Evolutionary conservation across 179 eudicot genomes (phyloP), one percentile per base, ranked within the genome.

Genomic region (Beta corolliflora): DNA sequence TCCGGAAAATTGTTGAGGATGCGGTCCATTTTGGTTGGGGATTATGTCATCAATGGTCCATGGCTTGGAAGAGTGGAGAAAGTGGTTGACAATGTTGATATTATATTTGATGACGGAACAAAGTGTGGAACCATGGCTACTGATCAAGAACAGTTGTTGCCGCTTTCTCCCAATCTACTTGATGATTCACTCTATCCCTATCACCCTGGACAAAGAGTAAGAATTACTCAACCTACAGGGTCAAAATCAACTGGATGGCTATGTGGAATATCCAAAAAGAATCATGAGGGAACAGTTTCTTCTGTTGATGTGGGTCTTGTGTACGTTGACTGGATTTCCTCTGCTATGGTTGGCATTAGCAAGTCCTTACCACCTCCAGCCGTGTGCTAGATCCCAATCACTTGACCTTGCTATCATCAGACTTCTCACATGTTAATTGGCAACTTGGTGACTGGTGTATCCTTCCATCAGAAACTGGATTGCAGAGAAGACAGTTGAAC

Each of bases 361-460:
- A 79, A 77, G 70, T 45, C 67, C 53, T 71, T 85, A 65, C 69
- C 88, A 8, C 97, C 97, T 19, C 91, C 91, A 60, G 84, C 90
- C 36, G 76, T 77, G 45, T 81, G 79, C 97, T 89, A 68, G 85
- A 88, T 78, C 85, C 89, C 2, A 89, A 88, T 83, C 85, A 89
- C 72, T 81, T 97, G 83, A 92, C 91, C 68, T 15, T 87, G 55
- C 79, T 97, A 83, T 85, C 95, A 83, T 85, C 95, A 9, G 88
- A 90, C 84, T 91, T 88, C 82, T 70, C 91, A 52, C 92, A 93
- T 81, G 89, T 93, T 70, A 93, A 87, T 73, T 97, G 98, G 98
- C 99, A 94, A 83, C 91, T 93, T 77, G 98, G 99, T 67, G 99
- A 97, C 77, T 93, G 96, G 92, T 97, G 99, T 79, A 86, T 88